Evolutionary conservation across 768 basidiomycete species (phyloP), one percentile per base, ranked within the genome.

Genomic region (Russula lepida): DNA sequence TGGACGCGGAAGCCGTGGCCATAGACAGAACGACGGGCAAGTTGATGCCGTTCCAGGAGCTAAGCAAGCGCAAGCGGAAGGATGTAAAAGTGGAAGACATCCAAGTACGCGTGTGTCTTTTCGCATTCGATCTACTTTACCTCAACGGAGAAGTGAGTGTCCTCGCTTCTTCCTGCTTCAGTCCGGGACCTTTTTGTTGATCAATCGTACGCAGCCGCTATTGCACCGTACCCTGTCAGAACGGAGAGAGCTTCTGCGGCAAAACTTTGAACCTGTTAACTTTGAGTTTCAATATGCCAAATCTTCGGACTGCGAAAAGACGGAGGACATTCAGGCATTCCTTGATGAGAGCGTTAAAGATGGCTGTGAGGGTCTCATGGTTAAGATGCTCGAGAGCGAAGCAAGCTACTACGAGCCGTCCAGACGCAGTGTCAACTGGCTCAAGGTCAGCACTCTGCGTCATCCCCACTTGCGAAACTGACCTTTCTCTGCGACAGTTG

Each of bases 51-150:
- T 99, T 99, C 85, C 97, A 99, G 73, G 95, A 99, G 70, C 81
- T 99, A 13, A 93, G 92, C 69, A 82, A 83, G 65, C 81, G 97
- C 60, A 98, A 98, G 72, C 85, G 97, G 53, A 99, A 99, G 74
- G 97, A 99, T 65, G 97, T 99, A 67, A 94, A 90, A 71, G 85
- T 95, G 3, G 95, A 98, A 72, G 97, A 98, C 71, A 97, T 99
- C 68, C 89, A 94, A 77, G 92, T 99, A 60, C 85, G 86, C 67
- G 97, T 98, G 12, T 98, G 94, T 70, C 78, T 99, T 23, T 98
- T 98, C 69, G 97, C 88, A 1, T 99, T 99, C 66, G 97, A 99
- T 70, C 75, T 98, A 56, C 75, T 99, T n/a, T 98, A 90, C 72
- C 78, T 98, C 58, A 98, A 99, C 68, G 97, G 95, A 68, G 89